These are phyloP conservation scores for Mycena rebaudengoi DNA, from an alignment of 768 basidiomycete species.

Conservation along the genomic window DNA sequence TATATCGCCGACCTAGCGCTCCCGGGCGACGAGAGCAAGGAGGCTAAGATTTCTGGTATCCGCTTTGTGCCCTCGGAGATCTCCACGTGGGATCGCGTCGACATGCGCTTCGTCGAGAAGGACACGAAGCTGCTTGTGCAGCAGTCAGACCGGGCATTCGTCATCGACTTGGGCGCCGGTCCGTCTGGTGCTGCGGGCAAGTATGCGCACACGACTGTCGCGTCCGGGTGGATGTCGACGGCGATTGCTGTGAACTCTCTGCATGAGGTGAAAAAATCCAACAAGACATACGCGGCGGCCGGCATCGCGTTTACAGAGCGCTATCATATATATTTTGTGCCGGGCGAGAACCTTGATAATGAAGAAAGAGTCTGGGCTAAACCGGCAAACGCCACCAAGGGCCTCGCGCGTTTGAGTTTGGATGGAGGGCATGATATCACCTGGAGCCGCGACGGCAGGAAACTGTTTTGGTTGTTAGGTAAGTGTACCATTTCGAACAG, in stretches of 20 bases:
- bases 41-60: slow-evolving; percentile 55
- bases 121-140: slow-evolving; percentile 68
- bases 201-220: slow-evolving; percentile 57
- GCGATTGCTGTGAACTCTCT: slow-evolving; percentile 60
- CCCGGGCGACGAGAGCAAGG: slow-evolving; percentile 30
- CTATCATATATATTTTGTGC: slow-evolving; percentile 69
- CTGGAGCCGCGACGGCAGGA: slow-evolving; percentile 70
- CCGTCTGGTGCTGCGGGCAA: slow-evolving; percentile 53
- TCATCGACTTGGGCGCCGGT: slow-evolving; percentile 58
- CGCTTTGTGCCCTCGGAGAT: slow-evolving; percentile 63
- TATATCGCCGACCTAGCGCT: too few relatives aligned
- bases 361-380: slow-evolving; percentile 69
- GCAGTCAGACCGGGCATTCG: slow-evolving; percentile 56
- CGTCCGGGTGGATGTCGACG: slow-evolving; percentile 62
- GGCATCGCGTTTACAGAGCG: slow-evolving; percentile 74
- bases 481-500: slow-evolving; percentile 20
- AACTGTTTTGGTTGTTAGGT: slow-evolving; percentile 81
- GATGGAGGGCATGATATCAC: slow-evolving; percentile 80
- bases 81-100: slow-evolving; percentile 49
- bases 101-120: slow-evolving; percentile 64
- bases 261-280: not conserved
- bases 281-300: slow-evolving; percentile 32
- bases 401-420: slow-evolving; percentile 68
- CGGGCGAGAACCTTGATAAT: slow-evolving; percentile 48
- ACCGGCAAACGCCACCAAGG: slow-evolving; percentile 71